Base-by-base conservation (phyloP, 129 eudicot genomes). In the Calendula officinalis region DNA sequence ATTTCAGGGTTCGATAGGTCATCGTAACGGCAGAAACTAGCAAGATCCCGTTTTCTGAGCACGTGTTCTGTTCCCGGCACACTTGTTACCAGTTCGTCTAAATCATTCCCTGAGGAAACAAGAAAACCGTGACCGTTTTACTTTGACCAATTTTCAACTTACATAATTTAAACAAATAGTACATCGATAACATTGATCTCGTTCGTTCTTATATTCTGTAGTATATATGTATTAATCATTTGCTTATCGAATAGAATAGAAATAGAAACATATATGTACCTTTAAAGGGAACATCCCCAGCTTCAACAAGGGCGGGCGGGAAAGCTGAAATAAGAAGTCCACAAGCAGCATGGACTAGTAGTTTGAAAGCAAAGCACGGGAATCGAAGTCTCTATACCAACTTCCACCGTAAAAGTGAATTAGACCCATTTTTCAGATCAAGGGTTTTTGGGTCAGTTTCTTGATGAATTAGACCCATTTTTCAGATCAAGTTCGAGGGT, bases 351-450 rank as follows among this genome's bases (percentile, higher is more conserved):
- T 14, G 82, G 78, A 52, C 74, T 54, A 11, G 60, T 14, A 14
- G 82, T 77, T 13, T 68, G 61, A 5, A 77, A 77, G 60, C 42
- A 77, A 11, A 78, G 14, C 53, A 78, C 62, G 9, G 79, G 79
- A 67, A 55, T 45, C 36, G 86, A 75, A 22, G 56, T 73, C 72
- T 71, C 73, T 22, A 51, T 8, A 35, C 62, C 62, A 0, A 78
- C 5, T 27, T 61, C 60, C 17, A 65, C 38, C 0, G 80, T 67
- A 47, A 45, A 53, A 41, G 9, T 34, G 2, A 72, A 17, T 62
- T 62, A 43, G 40, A 52, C 22, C 41, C 67, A 61, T 61, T 61
- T n/a, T 61, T 43, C 1, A 5, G 22, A 10, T 61, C 4, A 9
- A 61, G 12, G 37, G 14, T n/a, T 61, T 46, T 35, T 39, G 51